Evolutionary conservation across 345 rosid species (phyloP), one percentile per base, ranked within the genome.

Genomic region (Aquilaria malaccensis): DNA sequence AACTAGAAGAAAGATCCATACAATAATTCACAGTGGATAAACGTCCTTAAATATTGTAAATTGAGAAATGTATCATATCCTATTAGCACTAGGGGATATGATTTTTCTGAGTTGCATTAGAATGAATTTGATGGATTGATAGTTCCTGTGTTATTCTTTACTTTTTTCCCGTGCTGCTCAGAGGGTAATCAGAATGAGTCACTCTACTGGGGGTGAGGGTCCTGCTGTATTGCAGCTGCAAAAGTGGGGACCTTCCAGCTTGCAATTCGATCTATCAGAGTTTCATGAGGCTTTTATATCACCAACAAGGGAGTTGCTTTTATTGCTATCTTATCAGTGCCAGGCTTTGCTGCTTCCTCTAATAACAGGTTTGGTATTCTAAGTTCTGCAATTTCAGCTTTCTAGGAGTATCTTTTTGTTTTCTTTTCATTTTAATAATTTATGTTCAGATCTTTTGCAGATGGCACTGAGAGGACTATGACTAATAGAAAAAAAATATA

Each of bases 221-320:
- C 89, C 81, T 65, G 68, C 86, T 6, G 56, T 86, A 65, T 74
- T 90, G 78, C 97, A 85, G 76, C 64, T 94, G 83, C 88, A 70
- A 61, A 84, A 82, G 80, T 94, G 99, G 96, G 77, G 51, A 50
- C 83, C 91, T 59, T 77, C 89, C 45, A 74, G 56, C 61, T 65
- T 76, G 74, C 80, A 75, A 61, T 73, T 80, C 56, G 71, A 88
- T 55, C 74, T 83, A 55, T 83, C 97, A 30, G 97, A 94, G 62
- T 94, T 78, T 75, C 88, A 83, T 6, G 95, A 90, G 68, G 99
- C 86, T 69, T 90, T 86, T 73, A 79, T 94, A 37, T 94, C 99
- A 64, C 99, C 99, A 3, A 76, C 93, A 59, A 88, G 86, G 76
- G 81, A 85, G 68, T 77, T 74, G 57, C 50, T 90, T 59, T 69